Evolutionary conservation across 306 rosid genomes (phyloP), one percentile per base, ranked within the genome.

Genomic region (Cicer arietinum): DNA sequence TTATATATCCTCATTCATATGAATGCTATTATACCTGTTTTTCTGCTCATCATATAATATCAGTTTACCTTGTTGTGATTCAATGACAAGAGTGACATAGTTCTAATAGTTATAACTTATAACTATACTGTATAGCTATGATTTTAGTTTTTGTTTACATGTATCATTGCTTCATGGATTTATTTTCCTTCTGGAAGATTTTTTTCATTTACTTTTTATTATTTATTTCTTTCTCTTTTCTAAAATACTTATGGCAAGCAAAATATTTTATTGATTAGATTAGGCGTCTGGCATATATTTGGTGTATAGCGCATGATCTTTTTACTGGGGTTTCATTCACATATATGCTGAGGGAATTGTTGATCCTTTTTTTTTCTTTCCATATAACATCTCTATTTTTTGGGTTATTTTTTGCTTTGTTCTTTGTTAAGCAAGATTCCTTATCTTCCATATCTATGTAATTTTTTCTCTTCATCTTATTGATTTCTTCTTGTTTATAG

Each of bases 11-110:
- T 57, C 41, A 17, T 39, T 46, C 42, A 12, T 71, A 16, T 71
- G 43, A 58, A 46, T 71, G 72, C 20, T 35, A 22, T 58, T 16
- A 37, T 78, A 71, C 16, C 66, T 74, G 76, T 46, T 75, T 69
- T 69, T 53, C 25, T 47, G 56, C 44, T 41, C 37, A 30, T 69
- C 43, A 22, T 35, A 54, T 48, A 62, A 45, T 39, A 52, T 45
- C 43, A 12, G 2, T 25, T 48, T 52, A 25, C 50, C 57, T 42
- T 40, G 12, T 62, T 53, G 46, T 25, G 37, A 54, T 70, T 76
- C 52, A 52, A 54, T 63, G 16, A 22, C 52, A 54, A n/a, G 58
- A 47, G 61, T 8, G 54, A 3, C 50, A 40, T 3, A 37, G 14
- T 35, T 67, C 59, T 20, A 30, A 7, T 62, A 62, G 48, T 46